Evolutionary conservation across 1,284 basidiomycete species (phyloP).

Genomic region (Puccinia hordei): DNA sequence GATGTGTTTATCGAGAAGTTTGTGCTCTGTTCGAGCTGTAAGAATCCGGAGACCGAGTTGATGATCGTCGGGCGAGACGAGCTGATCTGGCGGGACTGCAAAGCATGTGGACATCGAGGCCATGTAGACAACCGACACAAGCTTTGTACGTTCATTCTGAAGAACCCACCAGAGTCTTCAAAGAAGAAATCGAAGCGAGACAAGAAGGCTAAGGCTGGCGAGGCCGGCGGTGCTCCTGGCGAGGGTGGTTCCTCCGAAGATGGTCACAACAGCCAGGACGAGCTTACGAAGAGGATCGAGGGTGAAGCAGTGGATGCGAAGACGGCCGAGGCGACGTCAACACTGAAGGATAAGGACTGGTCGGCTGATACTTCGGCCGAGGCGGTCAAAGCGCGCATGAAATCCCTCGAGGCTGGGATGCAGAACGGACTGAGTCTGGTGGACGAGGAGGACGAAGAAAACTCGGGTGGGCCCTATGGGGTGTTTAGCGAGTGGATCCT

Average conservation of each 20-base stretch:
- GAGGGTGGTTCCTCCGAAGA: slow-evolving; percentile 53
- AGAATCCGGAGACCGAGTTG: slow-evolving; percentile 98
- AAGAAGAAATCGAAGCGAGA: slow-evolving; percentile 60
- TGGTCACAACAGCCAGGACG: slow-evolving; percentile 61
- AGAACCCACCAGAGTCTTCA: slow-evolving; percentile 83
- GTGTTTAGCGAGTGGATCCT: slow-evolving; percentile 83
- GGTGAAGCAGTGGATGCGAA: slow-evolving; percentile 58
- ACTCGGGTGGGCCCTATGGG: slow-evolving; percentile 79
- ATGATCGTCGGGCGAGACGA: slow-evolving; percentile 80
- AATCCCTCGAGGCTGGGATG: slow-evolving; percentile 72
- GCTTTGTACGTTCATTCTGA: slow-evolving; percentile 92
- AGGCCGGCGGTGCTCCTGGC: slow-evolving; percentile 54
- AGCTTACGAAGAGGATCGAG: slow-evolving; percentile 64
- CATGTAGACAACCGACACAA: slow-evolving; percentile 96
- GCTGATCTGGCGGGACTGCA: slow-evolving; percentile 92
- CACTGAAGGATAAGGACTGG: slow-evolving; percentile 68
- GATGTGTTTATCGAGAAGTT: slow-evolving; percentile 98
- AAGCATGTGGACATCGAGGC: slow-evolving; percentile 92
- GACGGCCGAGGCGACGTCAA: slow-evolving; percentile 64
- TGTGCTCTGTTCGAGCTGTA: slow-evolving; percentile 94
- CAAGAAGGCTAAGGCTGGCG: slow-evolving; percentile 64
- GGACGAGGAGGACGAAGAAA: slow-evolving; percentile 75
- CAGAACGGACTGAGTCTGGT: slow-evolving; percentile 63
- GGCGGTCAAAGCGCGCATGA: slow-evolving; percentile 82
- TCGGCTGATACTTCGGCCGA: slow-evolving; percentile 85